Percentiles rank a stretch among this genome's conserved stretches.
These are phyloP conservation scores for Starmerella floris DNA, from an alignment of 805 yeast species.

Conservation along the genomic window DNA sequence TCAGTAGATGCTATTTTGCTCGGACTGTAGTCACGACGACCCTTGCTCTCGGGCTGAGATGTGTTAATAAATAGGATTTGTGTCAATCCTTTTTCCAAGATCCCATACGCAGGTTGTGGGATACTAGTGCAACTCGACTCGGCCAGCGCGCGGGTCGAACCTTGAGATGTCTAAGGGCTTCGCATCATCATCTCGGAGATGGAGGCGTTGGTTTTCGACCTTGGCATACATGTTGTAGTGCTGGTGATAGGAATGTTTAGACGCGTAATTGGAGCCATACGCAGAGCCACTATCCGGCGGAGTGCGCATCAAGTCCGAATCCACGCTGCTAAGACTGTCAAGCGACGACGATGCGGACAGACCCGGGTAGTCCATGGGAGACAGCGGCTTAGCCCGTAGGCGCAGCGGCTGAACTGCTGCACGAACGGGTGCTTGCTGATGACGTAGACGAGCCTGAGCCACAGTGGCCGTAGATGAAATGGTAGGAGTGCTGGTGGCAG, in stretches of 20 bases:
- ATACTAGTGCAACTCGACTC: not conserved
- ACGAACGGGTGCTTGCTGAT: not conserved
- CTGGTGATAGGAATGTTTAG: no score
- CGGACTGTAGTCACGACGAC: no score
- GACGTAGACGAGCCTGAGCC: not conserved
- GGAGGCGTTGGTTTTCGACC: constrained; percentile 1
- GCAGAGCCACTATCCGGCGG: constrained; percentile 17
- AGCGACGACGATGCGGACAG: constrained; percentile 21
- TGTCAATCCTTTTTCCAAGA: no score
- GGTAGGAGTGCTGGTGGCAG: not conserved
- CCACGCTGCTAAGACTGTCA: constrained; percentile 20
- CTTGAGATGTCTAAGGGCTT: constrained; percentile 2
- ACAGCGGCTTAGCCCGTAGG: constrained; percentile 3
- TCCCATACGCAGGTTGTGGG: no score
- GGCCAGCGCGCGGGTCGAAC: constrained; percentile 10
- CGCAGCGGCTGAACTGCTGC: constrained; percentile 11
- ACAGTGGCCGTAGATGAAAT: not conserved
- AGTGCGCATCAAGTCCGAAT: constrained; percentile 12
- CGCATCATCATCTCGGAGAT: not conserved
- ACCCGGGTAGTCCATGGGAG: constrained; percentile 15
- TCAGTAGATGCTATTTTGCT: no score
- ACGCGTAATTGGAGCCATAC: no score
- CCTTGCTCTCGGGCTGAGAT: no score
- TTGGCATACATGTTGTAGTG: no score
- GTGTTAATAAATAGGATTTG: no score